Conservation (phyloP, 768 basidiomycete genomes). For the Boletus insuetus region DNA sequence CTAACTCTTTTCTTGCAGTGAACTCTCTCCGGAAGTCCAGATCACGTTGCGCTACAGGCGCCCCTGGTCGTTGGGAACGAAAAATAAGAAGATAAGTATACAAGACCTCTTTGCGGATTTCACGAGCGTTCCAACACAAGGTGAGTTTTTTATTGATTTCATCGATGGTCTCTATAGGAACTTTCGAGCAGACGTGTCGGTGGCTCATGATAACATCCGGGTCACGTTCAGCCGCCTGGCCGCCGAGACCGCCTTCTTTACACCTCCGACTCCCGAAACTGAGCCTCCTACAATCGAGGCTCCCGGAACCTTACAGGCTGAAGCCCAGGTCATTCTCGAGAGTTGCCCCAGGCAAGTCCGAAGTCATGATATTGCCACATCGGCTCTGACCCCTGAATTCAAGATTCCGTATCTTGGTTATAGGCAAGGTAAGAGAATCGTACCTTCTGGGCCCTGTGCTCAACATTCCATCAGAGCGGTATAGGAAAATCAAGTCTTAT, state of each 20-base stretch:
- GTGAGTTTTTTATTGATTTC: background rate
- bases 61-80: background rate
- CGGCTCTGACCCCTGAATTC: background rate
- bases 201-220: background rate
- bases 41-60: background rate
- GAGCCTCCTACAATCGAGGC: background rate
- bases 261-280: background rate
- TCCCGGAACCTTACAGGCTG: background rate
- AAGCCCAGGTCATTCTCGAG: background rate
- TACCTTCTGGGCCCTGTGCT: background rate
- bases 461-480: background rate
- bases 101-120: background rate
- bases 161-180: background rate
- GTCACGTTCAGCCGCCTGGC: background rate
- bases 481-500: background rate
- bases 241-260: background rate
- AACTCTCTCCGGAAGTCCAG: background rate
- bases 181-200: background rate
- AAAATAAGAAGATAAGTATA: background rate
- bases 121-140: background rate
- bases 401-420: slow-evolving; percentile 4
- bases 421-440: background rate
- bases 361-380: rapidly evolving
- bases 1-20: background rate
- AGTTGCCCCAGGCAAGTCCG: background rate